phyloP scores from a whole-genome alignment of 805 yeast genomes.

The Yarrowia hollandica region DNA sequence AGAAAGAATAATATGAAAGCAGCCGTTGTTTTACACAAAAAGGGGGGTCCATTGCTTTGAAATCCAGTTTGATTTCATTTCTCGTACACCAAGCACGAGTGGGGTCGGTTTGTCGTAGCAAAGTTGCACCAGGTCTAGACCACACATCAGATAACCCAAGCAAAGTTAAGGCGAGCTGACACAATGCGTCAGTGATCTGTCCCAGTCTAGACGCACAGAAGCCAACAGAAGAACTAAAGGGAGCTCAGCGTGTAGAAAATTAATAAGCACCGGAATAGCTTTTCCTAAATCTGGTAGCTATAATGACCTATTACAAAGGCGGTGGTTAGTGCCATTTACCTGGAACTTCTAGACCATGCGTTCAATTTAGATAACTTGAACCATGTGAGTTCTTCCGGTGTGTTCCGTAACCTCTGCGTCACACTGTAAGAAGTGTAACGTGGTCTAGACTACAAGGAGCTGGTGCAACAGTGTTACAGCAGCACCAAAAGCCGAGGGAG shows the following conservation, averaged over 20 bases:
- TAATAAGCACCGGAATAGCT: no score
- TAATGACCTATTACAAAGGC: no score
- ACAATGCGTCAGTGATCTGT: constrained; percentile 3
- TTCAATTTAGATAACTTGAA: no score
- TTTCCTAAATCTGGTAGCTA: no score
- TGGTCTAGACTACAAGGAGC: constrained; percentile 12
- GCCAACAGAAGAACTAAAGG: background rate
- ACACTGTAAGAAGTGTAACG: background rate
- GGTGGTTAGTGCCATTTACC: no score
- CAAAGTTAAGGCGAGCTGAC: constrained; percentile 19
- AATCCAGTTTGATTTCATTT: no score
- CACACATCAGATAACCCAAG: constrained; percentile 20
- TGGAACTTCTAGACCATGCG: no score
- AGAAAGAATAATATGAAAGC: background rate
- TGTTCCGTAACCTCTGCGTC: constrained; percentile 1
- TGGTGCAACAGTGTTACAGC: background rate
- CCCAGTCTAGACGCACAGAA: constrained; percentile 20
- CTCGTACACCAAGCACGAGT: no score
- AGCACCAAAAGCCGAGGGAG: no score
- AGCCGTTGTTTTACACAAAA: background rate
- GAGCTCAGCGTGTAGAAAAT: no score
- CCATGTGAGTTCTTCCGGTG: background rate
- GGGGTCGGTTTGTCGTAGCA: no score
- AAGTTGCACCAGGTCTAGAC: background rate
- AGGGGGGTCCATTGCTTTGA: no score